These are phyloP conservation scores for Desmodesmus armatus DNA, from an alignment of 139 green algal species.

Conservation along the genomic window DNA sequence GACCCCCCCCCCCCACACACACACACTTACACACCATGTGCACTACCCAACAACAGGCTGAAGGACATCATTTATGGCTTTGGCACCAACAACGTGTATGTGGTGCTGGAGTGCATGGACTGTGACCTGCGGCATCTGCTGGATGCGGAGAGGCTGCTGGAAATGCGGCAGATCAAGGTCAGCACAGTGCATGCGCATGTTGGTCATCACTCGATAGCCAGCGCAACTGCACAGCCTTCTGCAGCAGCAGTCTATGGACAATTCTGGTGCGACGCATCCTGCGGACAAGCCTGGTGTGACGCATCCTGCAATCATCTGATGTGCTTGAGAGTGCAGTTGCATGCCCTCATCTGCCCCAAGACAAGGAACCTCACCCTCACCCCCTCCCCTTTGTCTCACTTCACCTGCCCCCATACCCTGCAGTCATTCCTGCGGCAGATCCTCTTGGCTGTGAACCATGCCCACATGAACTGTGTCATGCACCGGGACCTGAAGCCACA, in stretches of 20 bases:
- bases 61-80: slow-evolving; percentile 73
- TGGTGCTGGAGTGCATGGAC: slow-evolving; percentile 75
- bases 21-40: too few species aligned
- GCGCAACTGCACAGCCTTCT: too few species aligned
- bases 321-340: too few species aligned
- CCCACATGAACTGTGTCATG: slow-evolving; percentile 84
- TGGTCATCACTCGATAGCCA: too few species aligned
- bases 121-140: slow-evolving; percentile 71
- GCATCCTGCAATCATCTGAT: too few species aligned
- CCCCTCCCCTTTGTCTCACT: background rate
- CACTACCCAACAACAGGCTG: slow-evolving; percentile 52
- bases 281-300: too few species aligned
- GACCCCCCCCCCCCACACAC: too few species aligned
- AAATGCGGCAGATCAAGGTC: slow-evolving; percentile 56
- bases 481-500: slow-evolving; percentile 97
- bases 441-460: slow-evolving; percentile 75
- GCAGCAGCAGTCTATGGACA: too few species aligned
- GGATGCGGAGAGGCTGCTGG: slow-evolving; percentile 24
- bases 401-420: background rate
- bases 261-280: too few species aligned
- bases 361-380: background rate
- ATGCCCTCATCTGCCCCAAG: too few species aligned
- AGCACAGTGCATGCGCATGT: background rate
- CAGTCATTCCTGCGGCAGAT: slow-evolving; percentile 86
- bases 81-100: slow-evolving; percentile 60